Evolutionary conservation across 345 rosid species (phyloP), one percentile per base, ranked within the genome.

Genomic region (Camelina laxa): DNA sequence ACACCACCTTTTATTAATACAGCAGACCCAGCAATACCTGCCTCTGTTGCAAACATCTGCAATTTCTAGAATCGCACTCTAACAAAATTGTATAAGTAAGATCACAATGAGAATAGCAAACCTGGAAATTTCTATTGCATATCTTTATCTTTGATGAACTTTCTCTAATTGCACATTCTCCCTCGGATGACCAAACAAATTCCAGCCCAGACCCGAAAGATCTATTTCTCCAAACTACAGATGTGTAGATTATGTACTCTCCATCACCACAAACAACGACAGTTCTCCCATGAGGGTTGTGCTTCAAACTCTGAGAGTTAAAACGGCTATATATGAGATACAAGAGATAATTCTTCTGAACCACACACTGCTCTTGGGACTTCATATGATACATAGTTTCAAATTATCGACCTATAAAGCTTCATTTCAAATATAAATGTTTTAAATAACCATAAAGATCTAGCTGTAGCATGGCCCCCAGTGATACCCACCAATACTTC

Each of bases 201-300:
- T 95, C 99, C 81, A 95, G 70, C 13, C 96, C 97, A 22, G 99
- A 89, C 65, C 99, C 99, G 86, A 92, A 95, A 49, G 99, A 95
- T 82, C 97, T 88, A 78, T 95, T 95, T 86, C 99, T 92, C 99
- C 99, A 95, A 14, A 98, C 99, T 79, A 95, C 70, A 78, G 99
- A 97, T 9, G 99, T 95, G 70, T 92, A 95, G 78, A 92, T 95
- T 71, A 95, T 90, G 75, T 87, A 95, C 77, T 95, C 99, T 41
- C 99, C 99, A 81, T 95, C 99, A 77, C 99, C 99, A 76, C 99
- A 92, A 50, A 95, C 99, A 65, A 90, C 99, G 75, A 92, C 98
- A 78, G 90, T 92, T 82, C 99, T 86, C 76, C 97, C 97, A 80
- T 90, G 92, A 41, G 98, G 99, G 66, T 95, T 95, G 86, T 95